These are phyloP conservation scores for Rhodosporidiobolus sp. DNA, from an alignment of 768 basidiomycete genomes.

Conservation along the genomic window DNA sequence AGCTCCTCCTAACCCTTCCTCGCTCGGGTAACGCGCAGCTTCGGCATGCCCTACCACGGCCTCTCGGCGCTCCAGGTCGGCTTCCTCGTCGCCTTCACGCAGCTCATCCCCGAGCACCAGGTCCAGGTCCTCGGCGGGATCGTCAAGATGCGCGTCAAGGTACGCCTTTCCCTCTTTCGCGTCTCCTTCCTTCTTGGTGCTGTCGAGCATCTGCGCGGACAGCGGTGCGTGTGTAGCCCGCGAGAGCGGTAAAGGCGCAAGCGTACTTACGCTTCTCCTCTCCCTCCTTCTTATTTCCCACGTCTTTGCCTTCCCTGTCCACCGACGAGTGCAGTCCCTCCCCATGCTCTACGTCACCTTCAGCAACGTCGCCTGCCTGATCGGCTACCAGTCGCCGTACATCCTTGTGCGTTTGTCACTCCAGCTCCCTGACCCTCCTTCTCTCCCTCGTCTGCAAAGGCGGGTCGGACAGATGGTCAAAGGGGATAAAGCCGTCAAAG, in stretches of 20 bases:
- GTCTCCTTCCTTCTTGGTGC: neutral
- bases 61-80: constrained; percentile 86
- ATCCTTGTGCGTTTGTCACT: constrained; percentile 56
- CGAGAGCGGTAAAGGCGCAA: too few relatives aligned
- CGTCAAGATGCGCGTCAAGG: constrained; percentile 85
- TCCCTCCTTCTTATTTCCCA: too few relatives aligned
- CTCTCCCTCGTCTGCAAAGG: too few relatives aligned
- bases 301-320: too few relatives aligned
- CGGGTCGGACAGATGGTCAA: too few relatives aligned
- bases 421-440: neutral
- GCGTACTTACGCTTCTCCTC: too few relatives aligned
- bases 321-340: constrained; percentile 68
- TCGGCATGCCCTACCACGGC: constrained; percentile 84
- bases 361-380: constrained; percentile 75
- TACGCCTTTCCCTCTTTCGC: constrained; percentile 46
- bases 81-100: constrained; percentile 91
- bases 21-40: constrained; percentile 61
- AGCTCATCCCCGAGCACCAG: constrained; percentile 96
- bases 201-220: neutral
- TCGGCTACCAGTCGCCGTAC: constrained; percentile 84
- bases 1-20: neutral
- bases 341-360: constrained; percentile 93
- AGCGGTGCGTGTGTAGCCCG: neutral
- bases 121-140: constrained; percentile 79
- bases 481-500: too few relatives aligned